phyloP scores from a whole-genome alignment of 2,329 filamentous ascomycete genomes.

The Curvularia spicifera region DNA sequence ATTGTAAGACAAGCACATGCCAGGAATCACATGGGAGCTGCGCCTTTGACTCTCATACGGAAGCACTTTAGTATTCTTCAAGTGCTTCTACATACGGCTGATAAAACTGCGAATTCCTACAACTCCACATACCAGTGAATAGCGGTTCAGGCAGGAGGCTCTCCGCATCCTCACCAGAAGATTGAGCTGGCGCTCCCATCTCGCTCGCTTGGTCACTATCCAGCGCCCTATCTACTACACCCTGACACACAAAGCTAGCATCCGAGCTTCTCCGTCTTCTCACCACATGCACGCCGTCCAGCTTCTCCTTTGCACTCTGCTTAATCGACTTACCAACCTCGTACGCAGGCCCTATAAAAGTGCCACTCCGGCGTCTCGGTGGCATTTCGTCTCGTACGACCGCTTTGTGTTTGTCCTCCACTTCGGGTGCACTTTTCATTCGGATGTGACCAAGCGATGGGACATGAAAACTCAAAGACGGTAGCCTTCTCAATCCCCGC shows the following conservation, averaged over 20 bases:
- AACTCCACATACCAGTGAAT: conserved; percentile 9
- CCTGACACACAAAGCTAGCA: conserved; percentile 32
- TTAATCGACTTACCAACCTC: conserved; percentile 6
- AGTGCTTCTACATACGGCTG: conserved; percentile 24
- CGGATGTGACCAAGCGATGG: not conserved
- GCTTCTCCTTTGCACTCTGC: conserved; percentile 4
- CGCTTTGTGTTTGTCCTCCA: conserved; percentile 1
- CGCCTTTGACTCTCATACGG: not conserved
- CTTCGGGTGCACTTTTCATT: not conserved
- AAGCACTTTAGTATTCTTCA: conserved; percentile 18
- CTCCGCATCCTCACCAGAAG: not conserved
- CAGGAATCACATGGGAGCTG: not conserved
- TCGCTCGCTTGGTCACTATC: conserved; percentile 7
- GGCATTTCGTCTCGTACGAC: not conserved
- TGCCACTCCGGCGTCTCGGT: conserved; percentile 20
- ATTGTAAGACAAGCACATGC: not conserved
- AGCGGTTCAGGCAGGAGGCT: conserved; percentile 15
- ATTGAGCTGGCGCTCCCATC: not conserved
- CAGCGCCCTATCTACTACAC: conserved; percentile 13
- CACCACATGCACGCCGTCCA: conserved; percentile 6
- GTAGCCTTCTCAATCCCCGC: not conserved
- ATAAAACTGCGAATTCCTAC: conserved; percentile 26
- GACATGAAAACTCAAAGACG: not conserved
- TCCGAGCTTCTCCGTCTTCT: conserved; percentile 24
- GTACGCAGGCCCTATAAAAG: conserved; percentile 11